A percentile compares a stretch with the other conserved stretches of the same genome.
Evolutionary conservation across 495 filamentous ascomycete genomes (phyloP).

Genomic region (Lophiostoma macrostomum): DNA sequence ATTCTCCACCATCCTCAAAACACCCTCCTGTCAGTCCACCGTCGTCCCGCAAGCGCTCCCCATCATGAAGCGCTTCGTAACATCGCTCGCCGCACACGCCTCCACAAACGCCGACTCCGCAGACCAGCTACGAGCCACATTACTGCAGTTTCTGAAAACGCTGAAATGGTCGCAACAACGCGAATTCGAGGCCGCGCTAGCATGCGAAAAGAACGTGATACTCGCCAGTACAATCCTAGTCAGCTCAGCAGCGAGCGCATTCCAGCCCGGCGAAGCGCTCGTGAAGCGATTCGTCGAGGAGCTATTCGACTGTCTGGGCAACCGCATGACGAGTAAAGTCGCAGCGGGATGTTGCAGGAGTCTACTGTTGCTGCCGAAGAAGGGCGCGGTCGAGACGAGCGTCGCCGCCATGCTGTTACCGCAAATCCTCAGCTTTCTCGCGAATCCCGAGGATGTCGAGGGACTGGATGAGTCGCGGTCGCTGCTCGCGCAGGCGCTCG

Average conservation of each 20-base stretch:
- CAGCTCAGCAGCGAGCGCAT: constrained; percentile 68
- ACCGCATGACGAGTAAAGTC: constrained; percentile 76
- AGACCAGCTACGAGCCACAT: constrained; percentile 64
- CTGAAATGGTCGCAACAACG: constrained; percentile 80
- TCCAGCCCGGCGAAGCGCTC: constrained; percentile 69
- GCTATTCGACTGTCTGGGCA: constrained; percentile 78
- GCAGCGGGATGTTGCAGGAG: constrained; percentile 84
- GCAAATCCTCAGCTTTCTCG: constrained; percentile 69
- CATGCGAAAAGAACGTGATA: constrained; percentile 90
- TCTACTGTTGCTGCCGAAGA: constrained; percentile 61
- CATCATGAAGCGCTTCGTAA: constrained; percentile 86
- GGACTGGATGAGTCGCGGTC: constrained; percentile 72
- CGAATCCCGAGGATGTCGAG: constrained; percentile 57
- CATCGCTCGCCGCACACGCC: constrained; percentile 56
- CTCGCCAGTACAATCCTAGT: constrained; percentile 85
- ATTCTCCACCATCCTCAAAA: constrained; percentile 88
- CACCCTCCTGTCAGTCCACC: constrained; percentile 76
- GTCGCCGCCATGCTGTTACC: constrained; percentile 74
- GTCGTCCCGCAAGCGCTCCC: constrained; percentile 89
- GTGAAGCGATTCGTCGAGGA: constrained; percentile 68
- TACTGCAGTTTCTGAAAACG: constrained; percentile 74
- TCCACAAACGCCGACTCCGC: constrained; percentile 40
- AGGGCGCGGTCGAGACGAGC: constrained; percentile 66
- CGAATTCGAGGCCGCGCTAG: constrained; percentile 72
- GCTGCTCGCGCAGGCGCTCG: constrained; percentile 68